phyloP scores from a whole-genome alignment of 2,329 filamentous ascomycete species.

The Emergomyces pasteurianus region DNA sequence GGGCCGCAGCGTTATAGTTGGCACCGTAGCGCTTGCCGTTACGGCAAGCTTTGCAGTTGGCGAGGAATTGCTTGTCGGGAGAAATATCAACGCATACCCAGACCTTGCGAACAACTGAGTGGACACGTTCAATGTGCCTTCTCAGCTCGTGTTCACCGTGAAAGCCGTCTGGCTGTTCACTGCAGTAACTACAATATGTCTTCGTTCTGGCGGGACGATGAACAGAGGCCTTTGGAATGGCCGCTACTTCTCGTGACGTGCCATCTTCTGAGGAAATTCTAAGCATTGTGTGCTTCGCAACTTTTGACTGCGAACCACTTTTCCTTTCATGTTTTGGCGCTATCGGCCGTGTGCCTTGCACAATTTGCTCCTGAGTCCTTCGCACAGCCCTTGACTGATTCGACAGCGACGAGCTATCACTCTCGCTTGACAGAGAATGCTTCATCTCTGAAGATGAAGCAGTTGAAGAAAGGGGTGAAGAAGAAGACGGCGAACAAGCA shows the following conservation, averaged over 20 bases:
- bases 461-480: conserved; percentile 22
- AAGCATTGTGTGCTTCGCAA: conserved; percentile 37
- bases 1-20: conserved; percentile 91
- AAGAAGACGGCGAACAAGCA: conserved; percentile 19
- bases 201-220: conserved; percentile 58
- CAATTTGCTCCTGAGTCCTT: conserved; percentile 38
- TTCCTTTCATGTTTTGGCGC: conserved; percentile 35
- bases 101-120: conserved; percentile 47
- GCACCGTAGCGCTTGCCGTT: conserved; percentile 70
- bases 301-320: conserved; percentile 20
- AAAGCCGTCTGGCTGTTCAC: conserved; percentile 64
- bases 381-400: conserved; percentile 34
- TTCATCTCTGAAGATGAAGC: conserved; percentile 38
- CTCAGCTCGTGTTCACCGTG: conserved; percentile 74
- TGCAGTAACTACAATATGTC: conserved; percentile 58
- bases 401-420: conserved; percentile 33
- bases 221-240: conserved; percentile 44
- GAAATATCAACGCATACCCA: conserved; percentile 53
- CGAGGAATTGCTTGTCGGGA: conserved; percentile 52
- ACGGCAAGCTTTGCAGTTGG: conserved; percentile 72
- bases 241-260: conserved; percentile 43
- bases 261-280: conserved; percentile 42
- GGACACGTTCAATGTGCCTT: conserved; percentile 56
- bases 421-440: conserved; percentile 37
- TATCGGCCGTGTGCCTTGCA: conserved; percentile 38